These are phyloP conservation scores for Mortierella antarctica DNA, from an alignment of 192 early-diverging fungal genomes.

Conservation along the genomic window DNA sequence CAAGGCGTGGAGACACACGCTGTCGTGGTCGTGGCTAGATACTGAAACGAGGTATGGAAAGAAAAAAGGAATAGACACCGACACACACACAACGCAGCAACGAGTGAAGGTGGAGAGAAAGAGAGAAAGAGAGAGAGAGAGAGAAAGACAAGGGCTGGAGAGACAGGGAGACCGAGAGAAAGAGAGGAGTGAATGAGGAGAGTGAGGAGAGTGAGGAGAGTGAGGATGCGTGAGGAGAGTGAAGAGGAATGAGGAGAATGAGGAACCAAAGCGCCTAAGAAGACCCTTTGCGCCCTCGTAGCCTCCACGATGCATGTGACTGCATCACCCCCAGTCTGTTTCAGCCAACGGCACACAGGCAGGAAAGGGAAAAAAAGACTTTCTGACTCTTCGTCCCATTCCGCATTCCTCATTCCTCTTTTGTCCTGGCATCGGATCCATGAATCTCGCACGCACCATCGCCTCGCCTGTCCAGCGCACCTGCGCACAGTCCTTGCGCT, in stretches of 20 bases:
- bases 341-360: no score
- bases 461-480: neutral
- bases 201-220: neutral
- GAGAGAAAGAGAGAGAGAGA: neutral
- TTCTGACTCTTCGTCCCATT: neutral
- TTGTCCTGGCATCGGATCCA: neutral
- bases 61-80: neutral
- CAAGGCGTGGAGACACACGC: neutral
- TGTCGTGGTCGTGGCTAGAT: neutral
- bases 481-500: neutral
- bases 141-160: neutral
- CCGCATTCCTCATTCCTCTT: neutral
- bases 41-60: neutral
- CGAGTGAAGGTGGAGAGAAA: neutral
- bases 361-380: no score
- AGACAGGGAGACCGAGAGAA: neutral
- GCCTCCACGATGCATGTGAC: no score
- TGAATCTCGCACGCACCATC: neutral
- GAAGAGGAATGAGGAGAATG: neutral
- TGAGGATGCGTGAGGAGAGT: neutral
- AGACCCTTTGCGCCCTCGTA: neutral
- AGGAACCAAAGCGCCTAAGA: neutral
- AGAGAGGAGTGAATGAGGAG: neutral
- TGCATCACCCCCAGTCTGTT: no score
- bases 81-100: no score